phyloP scores from a whole-genome alignment of 768 basidiomycete species.

The Dentipellis sp. region DNA sequence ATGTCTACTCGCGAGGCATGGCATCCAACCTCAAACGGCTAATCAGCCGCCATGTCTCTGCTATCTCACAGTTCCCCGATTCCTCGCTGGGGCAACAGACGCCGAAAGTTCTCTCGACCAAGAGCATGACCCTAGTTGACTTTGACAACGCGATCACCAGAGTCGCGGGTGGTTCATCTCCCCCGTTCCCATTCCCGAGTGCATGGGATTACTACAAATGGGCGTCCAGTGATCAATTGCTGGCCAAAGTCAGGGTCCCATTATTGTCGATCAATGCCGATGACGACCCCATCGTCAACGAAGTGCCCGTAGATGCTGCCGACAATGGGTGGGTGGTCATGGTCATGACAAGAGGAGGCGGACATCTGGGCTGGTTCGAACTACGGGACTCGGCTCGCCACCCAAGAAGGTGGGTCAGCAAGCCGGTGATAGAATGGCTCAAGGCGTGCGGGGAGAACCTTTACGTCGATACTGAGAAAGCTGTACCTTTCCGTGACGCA shows the following conservation, averaged over 20 bases:
- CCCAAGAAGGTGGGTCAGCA: conserved; percentile 52
- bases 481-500: conserved; percentile 32
- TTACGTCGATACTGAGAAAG: conserved; percentile 24
- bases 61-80: conserved; percentile 41
- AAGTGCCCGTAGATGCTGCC: conserved; percentile 48
- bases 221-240: conserved; percentile 51
- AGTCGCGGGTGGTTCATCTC: conserved; percentile 54
- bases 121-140: conserved; percentile 42
- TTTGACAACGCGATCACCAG: conserved; percentile 61
- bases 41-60: conserved; percentile 38
- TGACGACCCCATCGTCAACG: conserved; percentile 69
- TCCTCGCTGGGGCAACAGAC: conserved; percentile 42
- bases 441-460: conserved; percentile 46
- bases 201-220: conserved; percentile 39
- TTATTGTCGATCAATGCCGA: conserved; percentile 67
- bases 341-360: conserved; percentile 54
- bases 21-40: conserved; percentile 60
- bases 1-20: conserved; percentile 74
- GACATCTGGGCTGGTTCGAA: conserved; percentile 83
- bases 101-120: conserved; percentile 34
- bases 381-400: conserved; percentile 9
- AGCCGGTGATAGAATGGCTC: conserved; percentile 68
- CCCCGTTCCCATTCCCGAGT: conserved; percentile 36
- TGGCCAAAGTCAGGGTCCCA: conserved; percentile 57
- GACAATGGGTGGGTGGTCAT: conserved; percentile 46